Evolutionary conservation across 768 basidiomycete genomes (phyloP).

Genomic region (Inosperma sp.): DNA sequence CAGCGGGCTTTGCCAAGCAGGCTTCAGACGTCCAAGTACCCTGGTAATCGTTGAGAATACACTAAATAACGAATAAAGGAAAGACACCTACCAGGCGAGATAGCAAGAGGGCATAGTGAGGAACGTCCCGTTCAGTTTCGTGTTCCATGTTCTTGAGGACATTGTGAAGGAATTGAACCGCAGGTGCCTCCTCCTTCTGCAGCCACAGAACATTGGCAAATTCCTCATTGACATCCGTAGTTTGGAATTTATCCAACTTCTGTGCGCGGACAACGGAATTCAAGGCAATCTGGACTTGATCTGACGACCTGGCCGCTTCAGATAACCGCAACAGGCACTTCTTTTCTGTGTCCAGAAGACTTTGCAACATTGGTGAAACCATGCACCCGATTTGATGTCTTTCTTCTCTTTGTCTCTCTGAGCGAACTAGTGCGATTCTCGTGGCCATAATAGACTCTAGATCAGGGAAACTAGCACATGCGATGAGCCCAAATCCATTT

Average conservation of each 20-base stretch:
- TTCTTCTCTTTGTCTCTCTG: slow-evolving; percentile 63
- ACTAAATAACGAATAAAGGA: neutral
- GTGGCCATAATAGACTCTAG: slow-evolving; percentile 79
- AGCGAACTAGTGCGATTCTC: slow-evolving; percentile 74
- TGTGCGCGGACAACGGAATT: slow-evolving; percentile 82
- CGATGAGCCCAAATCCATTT: neutral
- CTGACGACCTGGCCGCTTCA: slow-evolving; percentile 60
- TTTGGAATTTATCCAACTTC: slow-evolving; percentile 43
- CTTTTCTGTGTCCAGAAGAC: slow-evolving; percentile 59
- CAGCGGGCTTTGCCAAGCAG: slow-evolving; percentile 69
- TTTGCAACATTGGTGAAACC: slow-evolving; percentile 45
- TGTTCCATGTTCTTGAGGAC: slow-evolving; percentile 18
- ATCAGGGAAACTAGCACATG: slow-evolving; percentile 55
- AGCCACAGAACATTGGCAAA: slow-evolving; percentile 89
- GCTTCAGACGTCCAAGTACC: slow-evolving; percentile 91
- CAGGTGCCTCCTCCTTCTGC: slow-evolving; percentile 78
- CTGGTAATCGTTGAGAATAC: slow-evolving; percentile 35
- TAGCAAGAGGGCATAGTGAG: slow-evolving; percentile 42
- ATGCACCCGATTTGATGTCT: slow-evolving; percentile 74
- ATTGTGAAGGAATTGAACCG: slow-evolving; percentile 65
- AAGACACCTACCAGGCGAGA: slow-evolving; percentile 56
- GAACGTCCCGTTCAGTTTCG: neutral
- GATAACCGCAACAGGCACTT: slow-evolving; percentile 68
- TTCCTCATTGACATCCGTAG: slow-evolving; percentile 63
- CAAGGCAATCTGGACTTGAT: slow-evolving; percentile 74